Evolutionary conservation across 306 rosid species (phyloP), one percentile per base, ranked within the genome.

Genomic region (Dryas drummondii): DNA sequence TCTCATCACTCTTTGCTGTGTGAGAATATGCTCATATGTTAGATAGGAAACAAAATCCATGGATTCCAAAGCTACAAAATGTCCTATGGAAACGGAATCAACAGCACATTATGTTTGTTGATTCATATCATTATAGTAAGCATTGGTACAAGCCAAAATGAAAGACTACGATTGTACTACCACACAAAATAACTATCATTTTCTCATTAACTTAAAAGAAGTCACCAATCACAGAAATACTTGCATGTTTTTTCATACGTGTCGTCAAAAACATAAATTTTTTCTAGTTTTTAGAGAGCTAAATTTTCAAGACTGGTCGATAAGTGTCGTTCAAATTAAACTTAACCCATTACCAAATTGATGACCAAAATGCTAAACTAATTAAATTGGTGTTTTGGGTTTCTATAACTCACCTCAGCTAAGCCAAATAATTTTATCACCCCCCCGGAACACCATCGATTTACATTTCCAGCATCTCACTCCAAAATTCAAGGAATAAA

Each of bases 1-100:
- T 51, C 19, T 9, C 60, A 10, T 86, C 94, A 40, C 78, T 80
- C 45, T 71, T 81, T 5, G 82, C 98, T 87, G 91, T 49, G 72
- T 14, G 53, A 71, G 51, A 62, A 82, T 44, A 78, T 40, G 52
- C 60, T 57, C 78, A 75, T 37, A 32, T 22, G 47, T 87, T 72
- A 79, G 85, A 73, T 5, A 62, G 42, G 59, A 37, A 32, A 41
- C 22, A 53, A 46, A 62, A 52, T 19, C 10, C 32, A 53, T 7
- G 9, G 45, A 49, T 66, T 6, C 27, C 45, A 69, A 40, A 62
- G 7, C 13, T 6, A 58, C 40, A 37, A 67, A 44, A 45, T 14
- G 42, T 61, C 13, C 22, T 45, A 7, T 7, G 12, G 13, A 51
- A 51, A 22, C 55, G 42, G 7, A 32, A 50, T 5, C 14, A 80